Evolutionary conservation across 192 early-diverging fungal genomes (phyloP).

Genomic region (Coemansia sp.): DNA sequence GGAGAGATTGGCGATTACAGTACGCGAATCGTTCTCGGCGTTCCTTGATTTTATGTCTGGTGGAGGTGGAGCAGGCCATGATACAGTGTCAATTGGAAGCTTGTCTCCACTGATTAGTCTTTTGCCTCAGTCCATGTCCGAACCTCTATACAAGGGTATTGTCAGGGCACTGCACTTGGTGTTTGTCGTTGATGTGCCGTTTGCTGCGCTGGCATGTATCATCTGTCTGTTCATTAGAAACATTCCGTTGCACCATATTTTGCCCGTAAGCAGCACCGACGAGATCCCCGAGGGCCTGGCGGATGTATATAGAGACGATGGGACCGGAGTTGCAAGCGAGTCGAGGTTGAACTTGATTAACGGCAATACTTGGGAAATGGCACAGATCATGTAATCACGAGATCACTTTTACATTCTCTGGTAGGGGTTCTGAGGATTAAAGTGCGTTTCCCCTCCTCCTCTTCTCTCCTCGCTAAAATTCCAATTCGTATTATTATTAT

Average conservation of each 20-base stretch:
- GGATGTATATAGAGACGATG: not conserved
- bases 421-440: not conserved
- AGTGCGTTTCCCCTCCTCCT: not conserved
- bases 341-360: not conserved
- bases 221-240: conserved; percentile 39
- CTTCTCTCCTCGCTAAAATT: not conserved
- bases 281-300: conserved; percentile 29
- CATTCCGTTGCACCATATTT: conserved; percentile 35
- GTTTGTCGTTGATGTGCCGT: conserved; percentile 48
- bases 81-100: conserved; percentile 24
- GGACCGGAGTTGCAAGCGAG: not conserved
- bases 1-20: conserved; percentile 35
- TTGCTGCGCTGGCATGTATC: conserved; percentile 41
- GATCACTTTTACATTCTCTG: not conserved
- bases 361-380: not conserved
- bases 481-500: not conserved
- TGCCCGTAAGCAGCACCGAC: conserved; percentile 25
- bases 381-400: not conserved
- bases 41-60: conserved; percentile 4
- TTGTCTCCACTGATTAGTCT: conserved; percentile 40
- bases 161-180: conserved; percentile 38
- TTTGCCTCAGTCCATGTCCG: conserved; percentile 15
- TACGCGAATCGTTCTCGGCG: conserved; percentile 18
- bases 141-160: conserved; percentile 31
- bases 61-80: conserved; percentile 17